Percentiles rank a stretch among this genome's conserved stretches.
Evolutionary conservation across 139 green algal species (phyloP).

Genomic region (Pycnococcus provasolii): DNA sequence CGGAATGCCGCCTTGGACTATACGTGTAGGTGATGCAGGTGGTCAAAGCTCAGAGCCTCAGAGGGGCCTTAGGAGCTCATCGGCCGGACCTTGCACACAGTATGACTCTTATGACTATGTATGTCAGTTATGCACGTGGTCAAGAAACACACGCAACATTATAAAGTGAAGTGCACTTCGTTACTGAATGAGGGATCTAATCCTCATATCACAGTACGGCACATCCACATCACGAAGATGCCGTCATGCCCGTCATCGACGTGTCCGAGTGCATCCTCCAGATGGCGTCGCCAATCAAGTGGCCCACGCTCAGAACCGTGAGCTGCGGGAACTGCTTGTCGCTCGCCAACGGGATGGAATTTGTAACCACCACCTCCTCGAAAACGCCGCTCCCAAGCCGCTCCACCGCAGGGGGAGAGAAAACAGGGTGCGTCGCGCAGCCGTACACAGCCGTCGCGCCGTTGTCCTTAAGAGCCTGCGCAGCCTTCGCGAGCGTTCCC

Average conservation of each 20-base stretch:
- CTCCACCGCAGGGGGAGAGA: conserved; percentile 84
- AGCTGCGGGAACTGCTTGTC: conserved; percentile 83
- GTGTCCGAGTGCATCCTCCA: conserved; percentile 91
- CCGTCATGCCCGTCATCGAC: conserved; percentile 32
- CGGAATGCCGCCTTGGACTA: too few species aligned
- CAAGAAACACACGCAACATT: too few species aligned
- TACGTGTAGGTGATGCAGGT: too few species aligned
- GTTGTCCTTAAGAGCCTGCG: conserved; percentile 53
- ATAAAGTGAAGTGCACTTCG: too few species aligned
- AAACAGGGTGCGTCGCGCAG: conserved; percentile 92
- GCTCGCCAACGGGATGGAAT: conserved; percentile 77
- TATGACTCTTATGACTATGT: too few species aligned
- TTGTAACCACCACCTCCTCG: conserved; percentile 94
- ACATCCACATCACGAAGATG: neutral
- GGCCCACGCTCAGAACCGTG: conserved; percentile 91
- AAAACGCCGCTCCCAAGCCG: conserved; percentile 68
- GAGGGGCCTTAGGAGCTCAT: too few species aligned
- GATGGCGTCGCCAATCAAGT: conserved; percentile 95
- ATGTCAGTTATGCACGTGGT: too few species aligned
- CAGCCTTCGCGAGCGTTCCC: conserved; percentile 93
- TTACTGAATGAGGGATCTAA: too few species aligned
- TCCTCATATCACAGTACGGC: too few species aligned
- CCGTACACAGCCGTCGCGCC: conserved; percentile 74
- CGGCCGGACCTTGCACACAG: too few species aligned
- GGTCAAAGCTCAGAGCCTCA: too few species aligned